Base-by-base conservation (phyloP, 1,139 yeast genomes). In the Kodamaea ohmeri region DNA sequence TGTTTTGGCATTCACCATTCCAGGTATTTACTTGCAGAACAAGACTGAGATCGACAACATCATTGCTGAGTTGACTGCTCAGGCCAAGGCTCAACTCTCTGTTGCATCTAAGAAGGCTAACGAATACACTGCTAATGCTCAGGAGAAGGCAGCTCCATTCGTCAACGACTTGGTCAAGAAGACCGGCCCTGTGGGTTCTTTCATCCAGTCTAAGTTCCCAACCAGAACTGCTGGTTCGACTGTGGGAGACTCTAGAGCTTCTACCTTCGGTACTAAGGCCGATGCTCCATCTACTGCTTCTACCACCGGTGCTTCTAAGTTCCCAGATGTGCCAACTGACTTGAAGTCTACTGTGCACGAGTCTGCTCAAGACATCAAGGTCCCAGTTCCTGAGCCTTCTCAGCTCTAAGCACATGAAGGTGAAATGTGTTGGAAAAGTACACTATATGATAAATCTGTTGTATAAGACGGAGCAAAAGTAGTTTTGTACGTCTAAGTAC, bases 11-110 rank as follows among this genome's bases (percentile, higher is more conserved):
- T 92, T 92, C 73, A 67, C 94, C 34, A 65, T 78, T 36, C 97
- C 98, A 44, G 78, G 77, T 24, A 55, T 85, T 48, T 92, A 90
- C 71, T 65, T 75, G 50, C 74, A 73, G 50, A 81, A 86, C 76
- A 82, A 88, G 73, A 73, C 73, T 55, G 84, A 85, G 67, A 84
- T 92, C 60, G 96, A 90, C 64, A 80, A 82, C 38, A 77, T 79
- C 39, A 74, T 84, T 41, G 76, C 75, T 44, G 71, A 79, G 49
- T 74, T 71, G 58, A 65, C 80, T 32, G 67, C 73, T 48, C 53
- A 76, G 38, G 80, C 80, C 41, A 76, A 75, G 58, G 72, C 67
- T 36, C 74, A 71, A 58, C 65, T 80, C 30, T 67, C 73, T 48
- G 54, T 77, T 38, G 80, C 80, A 41, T 76, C 75, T 58, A 73